Evolutionary conservation across 208 protist species (phyloP).

Genomic region (Endotrypanum monterogeii): DNA sequence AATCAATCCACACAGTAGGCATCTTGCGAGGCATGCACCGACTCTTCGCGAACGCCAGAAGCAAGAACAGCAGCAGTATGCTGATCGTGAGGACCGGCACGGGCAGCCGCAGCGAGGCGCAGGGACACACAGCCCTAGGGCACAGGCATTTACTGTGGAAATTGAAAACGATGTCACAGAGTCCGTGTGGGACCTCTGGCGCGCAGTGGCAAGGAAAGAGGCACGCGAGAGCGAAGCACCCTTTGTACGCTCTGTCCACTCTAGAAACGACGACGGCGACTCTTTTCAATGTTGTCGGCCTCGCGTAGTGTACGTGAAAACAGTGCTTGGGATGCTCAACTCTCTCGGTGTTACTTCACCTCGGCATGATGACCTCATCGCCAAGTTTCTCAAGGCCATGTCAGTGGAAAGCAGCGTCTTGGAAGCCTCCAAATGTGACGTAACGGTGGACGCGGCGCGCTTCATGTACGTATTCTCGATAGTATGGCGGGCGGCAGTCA

Average conservation of each 20-base stretch:
- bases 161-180: slow-evolving; percentile 2
- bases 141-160: neutral
- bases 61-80: slow-evolving; percentile 12
- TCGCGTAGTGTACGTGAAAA: slow-evolving; percentile 20
- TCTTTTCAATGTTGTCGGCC: slow-evolving; percentile 6
- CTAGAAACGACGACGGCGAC: neutral
- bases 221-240: slow-evolving; percentile 9
- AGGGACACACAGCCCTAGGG: neutral
- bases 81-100: neutral
- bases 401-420: slow-evolving; percentile 8
- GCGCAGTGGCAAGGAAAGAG: slow-evolving; percentile 8
- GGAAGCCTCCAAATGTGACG: slow-evolving; percentile 1
- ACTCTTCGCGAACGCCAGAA: slow-evolving; percentile 32
- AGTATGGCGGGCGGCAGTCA: slow-evolving; percentile 38
- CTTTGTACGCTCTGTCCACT: neutral
- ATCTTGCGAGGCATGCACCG: slow-evolving; percentile 27
- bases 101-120: neutral
- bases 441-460: slow-evolving; percentile 27
- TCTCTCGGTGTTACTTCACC: slow-evolving; percentile 19
- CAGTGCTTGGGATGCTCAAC: slow-evolving; percentile 27
- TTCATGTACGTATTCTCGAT: slow-evolving; percentile 51
- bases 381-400: slow-evolving; percentile 50
- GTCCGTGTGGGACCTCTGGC: slow-evolving; percentile 29
- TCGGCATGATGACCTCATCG: slow-evolving; percentile 30
- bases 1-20: slow-evolving; percentile 31